These are phyloP conservation scores for Saturnispora galanensis DNA, from an alignment of 805 yeast species.

Conservation along the genomic window DNA sequence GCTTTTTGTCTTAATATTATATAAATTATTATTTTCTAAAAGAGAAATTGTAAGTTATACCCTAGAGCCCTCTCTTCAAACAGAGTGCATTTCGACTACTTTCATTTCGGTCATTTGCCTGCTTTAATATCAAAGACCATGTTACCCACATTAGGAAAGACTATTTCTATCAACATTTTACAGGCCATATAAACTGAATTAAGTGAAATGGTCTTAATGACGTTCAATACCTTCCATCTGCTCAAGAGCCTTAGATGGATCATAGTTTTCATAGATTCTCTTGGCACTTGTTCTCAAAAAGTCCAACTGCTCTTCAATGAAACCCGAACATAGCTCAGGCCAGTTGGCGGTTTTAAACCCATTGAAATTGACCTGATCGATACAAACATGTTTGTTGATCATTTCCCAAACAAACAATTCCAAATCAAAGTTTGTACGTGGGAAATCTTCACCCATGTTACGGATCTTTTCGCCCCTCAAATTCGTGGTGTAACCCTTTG, in stretches of 20 bases:
- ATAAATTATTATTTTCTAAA: no score
- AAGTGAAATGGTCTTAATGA: background rate
- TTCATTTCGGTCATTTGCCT: no score
- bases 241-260: slow-evolving; percentile 5
- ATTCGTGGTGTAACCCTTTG: slow-evolving; percentile 22
- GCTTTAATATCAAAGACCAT: no score
- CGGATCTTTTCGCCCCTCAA: slow-evolving; percentile 24
- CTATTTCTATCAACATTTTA: no score
- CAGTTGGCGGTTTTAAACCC: slow-evolving; percentile 18
- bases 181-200: no score
- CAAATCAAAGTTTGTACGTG: slow-evolving; percentile 24
- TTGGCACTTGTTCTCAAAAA: slow-evolving; percentile 18
- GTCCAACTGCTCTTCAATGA: slow-evolving; percentile 21
- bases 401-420: slow-evolving; percentile 27
- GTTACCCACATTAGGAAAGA: no score
- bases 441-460: slow-evolving; percentile 28
- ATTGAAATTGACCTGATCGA: slow-evolving; percentile 17
- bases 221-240: slow-evolving; percentile 11
- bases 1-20: no score
- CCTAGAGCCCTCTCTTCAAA: no score
- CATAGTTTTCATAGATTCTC: slow-evolving; percentile 16
- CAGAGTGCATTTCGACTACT: no score
- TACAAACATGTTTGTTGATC: slow-evolving; percentile 27
- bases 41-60: no score
- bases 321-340: slow-evolving; percentile 19